phyloP scores from a whole-genome alignment of 257 asterid genomes.

The Nicotiana noctiflora region DNA sequence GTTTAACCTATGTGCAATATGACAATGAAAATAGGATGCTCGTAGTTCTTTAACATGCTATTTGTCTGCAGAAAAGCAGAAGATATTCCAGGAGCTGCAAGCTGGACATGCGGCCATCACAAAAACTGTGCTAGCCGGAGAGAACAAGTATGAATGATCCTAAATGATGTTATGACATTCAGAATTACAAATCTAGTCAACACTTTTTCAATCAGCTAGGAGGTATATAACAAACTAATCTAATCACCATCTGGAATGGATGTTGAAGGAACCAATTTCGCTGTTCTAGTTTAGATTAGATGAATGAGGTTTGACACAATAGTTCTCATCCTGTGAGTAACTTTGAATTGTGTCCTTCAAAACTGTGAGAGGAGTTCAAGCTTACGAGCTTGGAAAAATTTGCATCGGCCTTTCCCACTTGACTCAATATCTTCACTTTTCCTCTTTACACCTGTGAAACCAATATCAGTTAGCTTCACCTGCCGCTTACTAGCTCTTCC shows the following conservation, averaged over 20 bases:
- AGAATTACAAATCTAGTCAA: conserved; percentile 25
- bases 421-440: conserved; percentile 82
- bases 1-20: not conserved
- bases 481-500: conserved; percentile 55
- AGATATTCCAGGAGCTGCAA: not conserved
- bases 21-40: not conserved
- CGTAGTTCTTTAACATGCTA: not conserved
- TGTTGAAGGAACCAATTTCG: not conserved
- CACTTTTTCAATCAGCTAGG: conserved; percentile 19
- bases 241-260: not conserved
- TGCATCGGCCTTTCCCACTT: conserved; percentile 78
- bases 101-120: not conserved
- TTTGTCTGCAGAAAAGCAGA: not conserved
- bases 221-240: not conserved
- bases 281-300: not conserved
- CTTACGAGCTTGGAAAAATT: conserved; percentile 90
- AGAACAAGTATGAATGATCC: not conserved
- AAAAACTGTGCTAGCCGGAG: not conserved
- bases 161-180: not conserved
- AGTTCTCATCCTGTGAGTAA: not conserved
- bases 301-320: conserved; percentile 9
- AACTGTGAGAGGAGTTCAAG: conserved; percentile 68
- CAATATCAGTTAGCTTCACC: conserved; percentile 55
- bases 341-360: conserved; percentile 18
- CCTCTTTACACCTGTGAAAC: conserved; percentile 50